These are phyloP conservation scores for Ceratocystis huliohia DNA, from an alignment of 2,329 filamentous ascomycete species.

Conservation along the genomic window DNA sequence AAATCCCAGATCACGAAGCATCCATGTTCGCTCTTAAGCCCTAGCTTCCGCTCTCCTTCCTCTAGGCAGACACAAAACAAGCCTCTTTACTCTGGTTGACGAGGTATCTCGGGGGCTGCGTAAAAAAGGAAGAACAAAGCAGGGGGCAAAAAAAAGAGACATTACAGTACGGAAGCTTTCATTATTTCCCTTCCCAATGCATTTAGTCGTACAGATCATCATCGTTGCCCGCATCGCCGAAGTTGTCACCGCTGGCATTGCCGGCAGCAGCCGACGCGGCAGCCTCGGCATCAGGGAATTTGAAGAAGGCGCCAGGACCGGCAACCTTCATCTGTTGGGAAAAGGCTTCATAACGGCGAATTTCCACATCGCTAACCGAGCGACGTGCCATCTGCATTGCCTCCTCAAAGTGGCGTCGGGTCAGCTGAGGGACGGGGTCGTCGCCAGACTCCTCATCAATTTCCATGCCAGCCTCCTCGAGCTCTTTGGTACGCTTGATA, in stretches of 20 bases:
- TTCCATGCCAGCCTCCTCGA: conserved; percentile 70
- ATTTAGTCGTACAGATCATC: conserved; percentile 76
- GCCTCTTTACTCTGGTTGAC: too few relatives aligned
- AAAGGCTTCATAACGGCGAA: conserved; percentile 95
- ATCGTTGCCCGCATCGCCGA: conserved; percentile 81
- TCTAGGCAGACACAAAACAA: neutral
- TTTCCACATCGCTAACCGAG: conserved; percentile 93
- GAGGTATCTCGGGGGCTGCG: neutral
- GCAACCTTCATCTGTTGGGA: conserved; percentile 98
- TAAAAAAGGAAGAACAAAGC: conserved; percentile 3
- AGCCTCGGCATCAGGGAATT: conserved; percentile 65
- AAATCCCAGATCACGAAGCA: conserved; percentile 17
- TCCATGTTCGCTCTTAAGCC: conserved; percentile 11
- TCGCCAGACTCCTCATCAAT: conserved; percentile 62
- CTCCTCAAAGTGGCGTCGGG: conserved; percentile 95
- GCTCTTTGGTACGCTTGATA: conserved; percentile 81
- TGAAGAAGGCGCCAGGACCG: conserved; percentile 92
- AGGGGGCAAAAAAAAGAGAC: neutral
- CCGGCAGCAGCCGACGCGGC: conserved; percentile 38
- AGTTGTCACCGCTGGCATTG: conserved; percentile 45
- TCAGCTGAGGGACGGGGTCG: conserved; percentile 90
- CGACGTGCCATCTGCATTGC: conserved; percentile 90
- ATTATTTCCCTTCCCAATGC: neutral
- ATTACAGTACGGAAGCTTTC: neutral
- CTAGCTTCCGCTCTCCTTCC: neutral